Percentiles rank a stretch among this genome's conserved stretches.
Conservation (phyloP, 179 eudicot genomes). For the Beta macrorhiza region DNA sequence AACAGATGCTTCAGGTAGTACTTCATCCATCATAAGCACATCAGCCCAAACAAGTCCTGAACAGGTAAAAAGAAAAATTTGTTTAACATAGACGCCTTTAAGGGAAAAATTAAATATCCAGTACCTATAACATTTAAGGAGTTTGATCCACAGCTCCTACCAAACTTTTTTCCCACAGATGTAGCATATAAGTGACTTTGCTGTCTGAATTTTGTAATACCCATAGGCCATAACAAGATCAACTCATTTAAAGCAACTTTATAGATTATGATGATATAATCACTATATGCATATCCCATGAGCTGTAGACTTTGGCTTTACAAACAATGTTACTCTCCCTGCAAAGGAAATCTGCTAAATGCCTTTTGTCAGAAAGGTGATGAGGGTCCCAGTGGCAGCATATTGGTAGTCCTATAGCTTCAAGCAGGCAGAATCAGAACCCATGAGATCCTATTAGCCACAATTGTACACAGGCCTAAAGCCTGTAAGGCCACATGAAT, state of each 20-base stretch:
- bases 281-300: conserved; percentile 1
- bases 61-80: conserved; percentile 19
- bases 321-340: background rate
- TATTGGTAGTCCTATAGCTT: conserved; percentile 2
- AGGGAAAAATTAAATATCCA: background rate
- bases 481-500: conserved; percentile 2
- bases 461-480: background rate
- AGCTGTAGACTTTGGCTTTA: background rate
- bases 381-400: background rate
- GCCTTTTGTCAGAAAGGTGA: conserved; percentile 12
- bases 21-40: conserved; percentile 89
- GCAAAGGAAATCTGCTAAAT: background rate
- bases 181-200: too few species aligned
- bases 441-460: background rate
- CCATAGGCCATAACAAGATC: background rate
- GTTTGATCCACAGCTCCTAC: background rate
- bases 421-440: background rate
- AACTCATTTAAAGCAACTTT: background rate
- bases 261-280: background rate
- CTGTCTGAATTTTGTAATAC: too few species aligned
- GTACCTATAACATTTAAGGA: conserved; percentile 2
- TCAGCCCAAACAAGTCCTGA: conserved; percentile 88
- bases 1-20: conserved; percentile 84
- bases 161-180: background rate
- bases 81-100: background rate